Conservation (phyloP, 139 green algal genomes). For the Coelastrella sp. region DNA sequence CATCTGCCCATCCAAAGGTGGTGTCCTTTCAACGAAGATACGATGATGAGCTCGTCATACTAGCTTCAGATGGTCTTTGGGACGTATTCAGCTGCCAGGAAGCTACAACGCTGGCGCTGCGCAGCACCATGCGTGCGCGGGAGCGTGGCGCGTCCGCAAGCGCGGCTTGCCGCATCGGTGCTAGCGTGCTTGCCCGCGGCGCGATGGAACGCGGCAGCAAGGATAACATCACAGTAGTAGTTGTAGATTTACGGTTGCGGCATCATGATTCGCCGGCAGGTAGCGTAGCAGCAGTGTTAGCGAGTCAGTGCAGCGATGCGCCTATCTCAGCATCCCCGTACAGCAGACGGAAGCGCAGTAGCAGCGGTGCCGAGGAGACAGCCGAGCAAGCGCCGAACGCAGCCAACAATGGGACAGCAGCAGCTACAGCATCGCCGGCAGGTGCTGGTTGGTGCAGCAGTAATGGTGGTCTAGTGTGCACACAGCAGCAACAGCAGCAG, state of each 20-base stretch:
- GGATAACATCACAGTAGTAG: slow-evolving; percentile 78
- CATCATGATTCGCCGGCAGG: background rate
- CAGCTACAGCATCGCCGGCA: background rate
- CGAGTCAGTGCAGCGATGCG: slow-evolving; percentile 40
- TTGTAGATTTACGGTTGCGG: slow-evolving; percentile 61
- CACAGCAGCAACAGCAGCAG: background rate
- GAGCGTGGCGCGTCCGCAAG: slow-evolving; percentile 57
- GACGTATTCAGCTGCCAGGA: slow-evolving; percentile 59
- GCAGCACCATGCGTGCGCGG: slow-evolving; percentile 55
- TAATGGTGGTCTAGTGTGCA: background rate
- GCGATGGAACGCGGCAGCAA: slow-evolving; percentile 66
- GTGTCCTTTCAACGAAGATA: slow-evolving; percentile 10
- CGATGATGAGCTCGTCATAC: slow-evolving; percentile 77
- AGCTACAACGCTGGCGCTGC: slow-evolving; percentile 59
- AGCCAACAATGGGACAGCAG: background rate
- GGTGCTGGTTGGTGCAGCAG: background rate
- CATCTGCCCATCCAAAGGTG: background rate
- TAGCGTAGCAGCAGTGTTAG: slow-evolving; percentile 36
- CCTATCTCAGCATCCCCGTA: background rate
- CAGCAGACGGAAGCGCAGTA: slow-evolving; percentile 14
- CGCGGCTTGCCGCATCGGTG: slow-evolving; percentile 52
- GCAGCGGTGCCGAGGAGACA: background rate
- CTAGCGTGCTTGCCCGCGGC: slow-evolving; percentile 76
- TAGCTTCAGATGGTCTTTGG: slow-evolving; percentile 63
- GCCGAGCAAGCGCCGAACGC: background rate